These are phyloP conservation scores for Stropharia rugosoannulata DNA, from an alignment of 768 basidiomycete species.

Conservation along the genomic window DNA sequence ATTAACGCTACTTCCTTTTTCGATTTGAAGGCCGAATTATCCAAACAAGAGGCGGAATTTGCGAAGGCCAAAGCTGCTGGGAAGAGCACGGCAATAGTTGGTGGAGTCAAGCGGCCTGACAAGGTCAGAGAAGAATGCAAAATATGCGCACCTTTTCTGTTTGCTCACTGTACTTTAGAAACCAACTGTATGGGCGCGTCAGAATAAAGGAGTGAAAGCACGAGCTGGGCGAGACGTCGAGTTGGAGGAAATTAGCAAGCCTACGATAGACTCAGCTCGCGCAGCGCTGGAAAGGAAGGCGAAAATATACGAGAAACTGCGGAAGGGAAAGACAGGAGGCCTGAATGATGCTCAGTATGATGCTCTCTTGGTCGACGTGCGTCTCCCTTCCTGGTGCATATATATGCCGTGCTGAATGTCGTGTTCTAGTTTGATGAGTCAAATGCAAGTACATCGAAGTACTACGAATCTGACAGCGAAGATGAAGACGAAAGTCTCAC, in stretches of 20 bases:
- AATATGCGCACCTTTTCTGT: neutral
- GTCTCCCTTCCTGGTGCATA: conserved; percentile 22
- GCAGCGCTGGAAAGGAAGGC: conserved; percentile 76
- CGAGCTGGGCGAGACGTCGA: conserved; percentile 71
- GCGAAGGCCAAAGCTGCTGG: conserved; percentile 59
- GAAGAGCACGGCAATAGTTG: conserved; percentile 49
- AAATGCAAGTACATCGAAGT: conserved; percentile 29
- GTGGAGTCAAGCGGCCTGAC: conserved; percentile 63
- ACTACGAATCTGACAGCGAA: conserved; percentile 68
- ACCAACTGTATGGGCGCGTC: conserved; percentile 72
- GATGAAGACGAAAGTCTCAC: conserved; percentile 78
- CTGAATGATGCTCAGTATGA: conserved; percentile 75
- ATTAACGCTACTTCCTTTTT: conserved; percentile 76
- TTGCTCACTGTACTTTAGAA: conserved; percentile 46
- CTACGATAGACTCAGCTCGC: conserved; percentile 71
- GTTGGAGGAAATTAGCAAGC: conserved; percentile 64
- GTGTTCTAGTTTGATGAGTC: conserved; percentile 34
- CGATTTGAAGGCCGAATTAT: conserved; percentile 76
- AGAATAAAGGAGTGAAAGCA: conserved; percentile 69
- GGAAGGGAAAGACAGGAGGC: conserved; percentile 77
- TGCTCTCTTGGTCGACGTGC: conserved; percentile 72
- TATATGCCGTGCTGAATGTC: neutral
- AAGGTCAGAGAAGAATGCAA: conserved; percentile 48
- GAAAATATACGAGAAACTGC: conserved; percentile 75
- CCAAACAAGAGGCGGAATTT: conserved; percentile 61